These are phyloP conservation scores for Starmera amethionina DNA, from an alignment of 805 yeast species.

Conservation along the genomic window DNA sequence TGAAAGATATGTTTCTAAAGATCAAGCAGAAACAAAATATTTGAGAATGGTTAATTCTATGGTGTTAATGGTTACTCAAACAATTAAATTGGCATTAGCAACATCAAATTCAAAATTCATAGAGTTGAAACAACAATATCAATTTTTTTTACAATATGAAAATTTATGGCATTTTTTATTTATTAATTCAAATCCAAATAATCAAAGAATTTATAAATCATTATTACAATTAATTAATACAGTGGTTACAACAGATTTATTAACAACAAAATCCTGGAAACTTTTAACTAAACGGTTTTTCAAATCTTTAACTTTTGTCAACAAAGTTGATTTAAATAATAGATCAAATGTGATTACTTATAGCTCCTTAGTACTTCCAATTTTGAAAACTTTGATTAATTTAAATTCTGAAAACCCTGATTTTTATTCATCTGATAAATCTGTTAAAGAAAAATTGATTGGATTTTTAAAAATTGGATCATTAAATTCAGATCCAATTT, in stretches of 20 bases:
- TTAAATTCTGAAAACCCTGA: slow-evolving; percentile 36
- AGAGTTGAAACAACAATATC: slow-evolving; percentile 16
- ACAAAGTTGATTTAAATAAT: slow-evolving; percentile 16
- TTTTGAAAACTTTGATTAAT: slow-evolving; percentile 35
- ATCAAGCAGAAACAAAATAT: slow-evolving; percentile 59
- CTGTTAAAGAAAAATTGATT: slow-evolving; percentile 31
- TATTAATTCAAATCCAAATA: slow-evolving; percentile 24
- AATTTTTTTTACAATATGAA: slow-evolving; percentile 30
- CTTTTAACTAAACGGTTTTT: slow-evolving; percentile 20
- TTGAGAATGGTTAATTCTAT: slow-evolving; percentile 44
- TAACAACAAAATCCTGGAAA: slow-evolving; percentile 20
- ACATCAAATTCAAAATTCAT: slow-evolving; percentile 1
- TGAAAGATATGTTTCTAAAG: slow-evolving; percentile 54
- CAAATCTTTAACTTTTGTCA: slow-evolving; percentile 23
- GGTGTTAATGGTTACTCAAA: slow-evolving; percentile 34
- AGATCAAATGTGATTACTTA: slow-evolving; percentile 29
- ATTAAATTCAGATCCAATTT: slow-evolving; percentile 39
- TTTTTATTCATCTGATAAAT: slow-evolving; percentile 47
- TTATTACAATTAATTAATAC: slow-evolving; percentile 27
- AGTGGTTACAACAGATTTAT: slow-evolving; percentile 17
- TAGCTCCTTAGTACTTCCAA: slow-evolving; percentile 35
- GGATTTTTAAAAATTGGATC: slow-evolving; percentile 44
- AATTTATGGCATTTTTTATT: slow-evolving; percentile 33
- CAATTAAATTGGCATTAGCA: slow-evolving; percentile 13
- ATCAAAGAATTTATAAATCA: slow-evolving; percentile 32